phyloP scores from a whole-genome alignment of 2,329 filamentous ascomycete species.

The Cordyceps tenuipes region DNA sequence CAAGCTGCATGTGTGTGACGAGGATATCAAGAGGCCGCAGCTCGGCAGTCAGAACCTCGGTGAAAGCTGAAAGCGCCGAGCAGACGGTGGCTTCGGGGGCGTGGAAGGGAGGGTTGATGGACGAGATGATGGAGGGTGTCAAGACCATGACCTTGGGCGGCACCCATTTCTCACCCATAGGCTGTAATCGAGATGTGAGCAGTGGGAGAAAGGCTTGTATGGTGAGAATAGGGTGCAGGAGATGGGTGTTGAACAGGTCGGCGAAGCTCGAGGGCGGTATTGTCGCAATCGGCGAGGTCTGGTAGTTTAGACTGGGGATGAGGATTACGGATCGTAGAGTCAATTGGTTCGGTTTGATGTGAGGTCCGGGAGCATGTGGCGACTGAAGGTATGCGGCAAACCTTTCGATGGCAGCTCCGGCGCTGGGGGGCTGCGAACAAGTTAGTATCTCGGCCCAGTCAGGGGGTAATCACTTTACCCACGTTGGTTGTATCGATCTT shows the following conservation, averaged over 20 bases:
- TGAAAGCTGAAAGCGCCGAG: constrained; percentile 79
- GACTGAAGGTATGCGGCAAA: constrained; percentile 65
- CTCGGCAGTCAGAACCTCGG: constrained; percentile 71
- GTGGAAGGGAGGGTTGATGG: constrained; percentile 71
- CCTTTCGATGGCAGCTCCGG: constrained; percentile 59
- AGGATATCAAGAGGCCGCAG: constrained; percentile 66
- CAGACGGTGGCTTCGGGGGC: constrained; percentile 81
- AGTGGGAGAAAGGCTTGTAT: constrained; percentile 84
- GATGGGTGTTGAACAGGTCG: constrained; percentile 84
- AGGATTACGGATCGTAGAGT: constrained; percentile 73
- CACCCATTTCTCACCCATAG: constrained; percentile 39
- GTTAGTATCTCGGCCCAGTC: background rate
- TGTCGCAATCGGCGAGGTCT: constrained; percentile 75
- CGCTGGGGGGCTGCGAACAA: constrained; percentile 51
- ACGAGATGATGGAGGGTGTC: constrained; percentile 72
- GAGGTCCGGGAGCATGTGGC: constrained; percentile 67
- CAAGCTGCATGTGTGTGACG: constrained; percentile 82
- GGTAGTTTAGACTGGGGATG: constrained; percentile 73
- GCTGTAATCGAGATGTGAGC: constrained; percentile 53
- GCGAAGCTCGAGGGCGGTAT: constrained; percentile 78
- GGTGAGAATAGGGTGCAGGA: constrained; percentile 81
- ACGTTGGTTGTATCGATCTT: constrained; percentile 77
- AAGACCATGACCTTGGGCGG: constrained; percentile 66
- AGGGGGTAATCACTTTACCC: constrained; percentile 24
- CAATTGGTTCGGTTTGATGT: constrained; percentile 67